Base-by-base conservation (phyloP, 23 red algal species). In the Gracilariopsis chorda region DNA sequence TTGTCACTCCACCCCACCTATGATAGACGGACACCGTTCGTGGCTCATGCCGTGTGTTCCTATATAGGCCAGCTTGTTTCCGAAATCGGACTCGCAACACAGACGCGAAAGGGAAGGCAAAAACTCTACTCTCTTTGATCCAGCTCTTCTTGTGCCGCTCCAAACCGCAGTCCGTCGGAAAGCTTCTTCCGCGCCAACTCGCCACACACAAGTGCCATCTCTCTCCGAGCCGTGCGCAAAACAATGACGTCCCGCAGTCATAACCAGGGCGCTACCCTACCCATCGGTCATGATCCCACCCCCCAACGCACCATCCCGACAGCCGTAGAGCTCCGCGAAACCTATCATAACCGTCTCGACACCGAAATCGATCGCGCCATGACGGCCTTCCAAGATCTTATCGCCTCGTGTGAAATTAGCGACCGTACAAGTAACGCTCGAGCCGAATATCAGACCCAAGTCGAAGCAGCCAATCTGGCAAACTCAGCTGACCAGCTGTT, bases 401-500 rank as follows among this genome's bases (percentile, higher is more conserved):
- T 88, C 24, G 65, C 42, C 14, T 88, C 55, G 35, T 88, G 83
- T 55, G 44, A 88, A 13, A 76, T 88, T 21, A 60, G 53, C 28
- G 83, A 88, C 52, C 57, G 48, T 48, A 27, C 75, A 25, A 72
- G 48, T 53, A 80, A 80, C 60, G 37, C 75, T 30, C 86, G 86
- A 25, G 64, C 41, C 10, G 90, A 83, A 19, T 83, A 84, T 62
- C 90, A 85, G 51, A 71, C 79, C 7, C 78, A 84, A 17, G 90
- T 85, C 23, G 90, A 83, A 35, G 48, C 68, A 19, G 47, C 79
- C 53, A 78, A 65, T 39, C 53, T 93, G 33, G 78, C 79, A 34
- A 60, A 51, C 27, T 42, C 90, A 27, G 49, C 78, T 23, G 90
- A 93, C 45, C 77, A 84, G 35, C 63, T 93, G 47, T 67, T 93